A percentile compares a stretch with the other conserved stretches of the same genome.
These are phyloP conservation scores for Mycena polygramma DNA, from an alignment of 768 basidiomycete genomes.

Conservation along the genomic window DNA sequence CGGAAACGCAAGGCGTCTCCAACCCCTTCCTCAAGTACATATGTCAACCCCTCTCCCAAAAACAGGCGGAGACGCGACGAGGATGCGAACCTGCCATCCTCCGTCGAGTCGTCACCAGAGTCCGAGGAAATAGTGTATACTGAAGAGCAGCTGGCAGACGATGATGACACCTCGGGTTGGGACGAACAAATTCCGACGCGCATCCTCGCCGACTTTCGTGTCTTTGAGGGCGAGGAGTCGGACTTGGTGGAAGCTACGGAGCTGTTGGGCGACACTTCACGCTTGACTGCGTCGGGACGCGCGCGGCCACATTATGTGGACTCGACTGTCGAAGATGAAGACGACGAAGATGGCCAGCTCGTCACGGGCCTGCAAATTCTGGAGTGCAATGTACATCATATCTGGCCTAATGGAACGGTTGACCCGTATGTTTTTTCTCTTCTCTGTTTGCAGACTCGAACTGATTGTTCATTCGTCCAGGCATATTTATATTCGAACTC, in stretches of 20 bases:
- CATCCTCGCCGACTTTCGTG: slow-evolving; percentile 2
- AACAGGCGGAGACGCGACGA: neutral
- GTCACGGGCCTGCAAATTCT: slow-evolving; percentile 13
- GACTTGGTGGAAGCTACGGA: neutral
- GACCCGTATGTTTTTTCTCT: slow-evolving; percentile 5
- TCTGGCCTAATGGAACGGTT: neutral
- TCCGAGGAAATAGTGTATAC: neutral
- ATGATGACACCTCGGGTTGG: neutral
- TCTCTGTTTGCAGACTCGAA: neutral
- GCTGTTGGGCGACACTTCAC: neutral
- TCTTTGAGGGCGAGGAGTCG: neutral
- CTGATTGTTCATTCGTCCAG: slow-evolving; percentile 1
- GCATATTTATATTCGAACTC: slow-evolving; percentile 19
- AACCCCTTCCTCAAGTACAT: neutral
- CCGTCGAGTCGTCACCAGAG: neutral
- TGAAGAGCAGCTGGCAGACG: slow-evolving; percentile 23
- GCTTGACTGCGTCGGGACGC: slow-evolving; percentile 18
- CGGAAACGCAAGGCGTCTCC: neutral
- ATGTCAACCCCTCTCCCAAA: neutral
- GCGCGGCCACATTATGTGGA: neutral
- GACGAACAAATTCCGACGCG: slow-evolving; percentile 13
- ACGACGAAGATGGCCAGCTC: slow-evolving; percentile 14
- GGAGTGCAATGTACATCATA: slow-evolving; percentile 9
- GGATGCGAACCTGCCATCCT: neutral
- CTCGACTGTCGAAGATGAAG: slow-evolving; percentile 13